These are phyloP conservation scores for Fremontodendron californicum DNA, from an alignment of 345 rosid genomes.

Conservation along the genomic window DNA sequence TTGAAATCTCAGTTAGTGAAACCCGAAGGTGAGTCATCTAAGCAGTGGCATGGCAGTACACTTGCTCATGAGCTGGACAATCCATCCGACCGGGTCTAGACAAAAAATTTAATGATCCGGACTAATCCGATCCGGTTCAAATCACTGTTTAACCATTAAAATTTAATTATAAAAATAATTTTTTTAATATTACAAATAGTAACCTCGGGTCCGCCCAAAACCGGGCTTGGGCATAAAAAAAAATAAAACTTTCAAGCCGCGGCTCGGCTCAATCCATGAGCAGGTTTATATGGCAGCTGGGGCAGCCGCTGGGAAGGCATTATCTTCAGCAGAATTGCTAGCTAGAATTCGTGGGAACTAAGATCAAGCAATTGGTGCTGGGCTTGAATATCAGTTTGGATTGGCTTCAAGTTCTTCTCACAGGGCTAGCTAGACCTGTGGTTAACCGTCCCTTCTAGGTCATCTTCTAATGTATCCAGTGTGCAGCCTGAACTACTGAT, in stretches of 20 bases:
- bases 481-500: conserved; percentile 79
- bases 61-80: too few relatives aligned
- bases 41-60: conserved; percentile 54
- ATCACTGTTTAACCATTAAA: too few relatives aligned
- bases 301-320: conserved; percentile 72
- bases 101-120: too few relatives aligned
- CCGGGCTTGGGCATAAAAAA: too few relatives aligned
- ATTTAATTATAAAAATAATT: too few relatives aligned
- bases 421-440: conserved; percentile 19
- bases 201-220: too few relatives aligned
- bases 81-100: too few relatives aligned
- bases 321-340: conserved; percentile 78
- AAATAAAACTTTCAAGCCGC: too few relatives aligned
- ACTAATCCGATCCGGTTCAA: too few relatives aligned
- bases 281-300: too few relatives aligned
- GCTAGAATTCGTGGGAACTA: conserved; percentile 72
- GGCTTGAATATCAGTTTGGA: conserved; percentile 40
- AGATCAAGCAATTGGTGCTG: conserved; percentile 68
- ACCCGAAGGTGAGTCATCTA: conserved; percentile 37
- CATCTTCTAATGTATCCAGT: conserved; percentile 25
- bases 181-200: too few relatives aligned
- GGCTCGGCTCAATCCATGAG: too few relatives aligned
- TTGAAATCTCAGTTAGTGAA: conserved; percentile 48
- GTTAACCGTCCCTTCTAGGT: conserved; percentile 30
- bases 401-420: conserved; percentile 35